phyloP scores from a whole-genome alignment of 2,329 filamentous ascomycete species.

The Botrytis elliptica region DNA sequence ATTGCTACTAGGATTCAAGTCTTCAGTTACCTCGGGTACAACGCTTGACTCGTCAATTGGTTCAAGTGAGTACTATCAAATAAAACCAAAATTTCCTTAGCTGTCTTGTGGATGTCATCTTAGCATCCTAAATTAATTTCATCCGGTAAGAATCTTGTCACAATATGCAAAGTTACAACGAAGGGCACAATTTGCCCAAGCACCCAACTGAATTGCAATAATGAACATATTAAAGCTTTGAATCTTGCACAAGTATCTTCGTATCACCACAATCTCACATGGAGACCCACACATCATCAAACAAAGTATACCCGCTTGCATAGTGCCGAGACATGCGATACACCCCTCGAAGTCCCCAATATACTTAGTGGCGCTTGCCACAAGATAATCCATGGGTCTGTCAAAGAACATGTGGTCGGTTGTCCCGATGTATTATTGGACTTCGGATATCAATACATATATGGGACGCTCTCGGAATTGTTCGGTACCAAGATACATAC shows the following conservation, averaged over 20 bases:
- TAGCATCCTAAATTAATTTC: not conserved
- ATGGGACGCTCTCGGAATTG: not conserved
- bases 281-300: conserved; percentile 5
- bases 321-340: conserved; percentile 7
- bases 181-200: not conserved
- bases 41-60: not conserved
- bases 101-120: not conserved
- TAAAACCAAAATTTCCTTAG: not conserved
- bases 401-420: conserved; percentile 12
- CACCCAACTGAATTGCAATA: not conserved
- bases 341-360: not conserved
- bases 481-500: not conserved
- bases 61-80: not conserved
- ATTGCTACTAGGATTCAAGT: not conserved
- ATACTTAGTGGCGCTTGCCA: conserved; percentile 13
- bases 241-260: not conserved
- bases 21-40: not conserved
- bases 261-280: not conserved
- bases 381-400: not conserved
- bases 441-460: not conserved
- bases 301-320: not conserved
- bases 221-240: not conserved
- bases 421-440: conserved; percentile 3
- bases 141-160: not conserved
- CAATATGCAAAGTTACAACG: not conserved